These are phyloP conservation scores for Cucurbitaria berberidis DNA, from an alignment of 2,329 filamentous ascomycete species.

Conservation along the genomic window DNA sequence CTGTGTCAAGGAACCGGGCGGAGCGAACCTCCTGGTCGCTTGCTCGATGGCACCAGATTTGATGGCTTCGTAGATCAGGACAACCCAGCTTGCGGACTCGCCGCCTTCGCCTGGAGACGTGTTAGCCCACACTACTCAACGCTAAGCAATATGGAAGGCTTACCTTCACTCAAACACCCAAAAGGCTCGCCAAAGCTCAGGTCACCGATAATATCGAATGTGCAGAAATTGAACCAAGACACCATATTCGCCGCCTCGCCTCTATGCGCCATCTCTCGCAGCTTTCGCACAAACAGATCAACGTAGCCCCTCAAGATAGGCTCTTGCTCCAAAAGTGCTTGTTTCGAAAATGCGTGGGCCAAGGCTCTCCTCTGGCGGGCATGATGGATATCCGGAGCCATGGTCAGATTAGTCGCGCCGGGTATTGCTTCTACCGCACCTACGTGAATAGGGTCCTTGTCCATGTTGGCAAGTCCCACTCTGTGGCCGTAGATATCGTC, in stretches of 20 bases:
- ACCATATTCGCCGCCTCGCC: conserved; percentile 41
- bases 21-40: conserved; percentile 37
- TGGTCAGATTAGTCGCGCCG: conserved; percentile 46
- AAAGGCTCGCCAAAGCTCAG: conserved; percentile 42
- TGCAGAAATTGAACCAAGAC: conserved; percentile 44
- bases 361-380: conserved; percentile 48
- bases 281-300: conserved; percentile 47
- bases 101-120: conserved; percentile 31
- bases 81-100: conserved; percentile 44
- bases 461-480: conserved; percentile 40
- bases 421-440: conserved; percentile 44
- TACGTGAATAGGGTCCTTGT: conserved; percentile 45
- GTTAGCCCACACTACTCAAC: not conserved
- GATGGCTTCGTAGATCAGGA: conserved; percentile 44
- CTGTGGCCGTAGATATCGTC: conserved; percentile 45
- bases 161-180: conserved; percentile 40
- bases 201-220: conserved; percentile 44
- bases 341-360: conserved; percentile 51
- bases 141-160: conserved; percentile 1
- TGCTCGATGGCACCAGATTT: conserved; percentile 43
- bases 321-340: conserved; percentile 50
- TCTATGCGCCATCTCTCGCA: conserved; percentile 44
- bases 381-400: conserved; percentile 49
- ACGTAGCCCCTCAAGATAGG: conserved; percentile 50
- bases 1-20: conserved; percentile 30